Evolutionary conservation across 345 rosid genomes (phyloP).

Genomic region (Gossypium turneri): DNA sequence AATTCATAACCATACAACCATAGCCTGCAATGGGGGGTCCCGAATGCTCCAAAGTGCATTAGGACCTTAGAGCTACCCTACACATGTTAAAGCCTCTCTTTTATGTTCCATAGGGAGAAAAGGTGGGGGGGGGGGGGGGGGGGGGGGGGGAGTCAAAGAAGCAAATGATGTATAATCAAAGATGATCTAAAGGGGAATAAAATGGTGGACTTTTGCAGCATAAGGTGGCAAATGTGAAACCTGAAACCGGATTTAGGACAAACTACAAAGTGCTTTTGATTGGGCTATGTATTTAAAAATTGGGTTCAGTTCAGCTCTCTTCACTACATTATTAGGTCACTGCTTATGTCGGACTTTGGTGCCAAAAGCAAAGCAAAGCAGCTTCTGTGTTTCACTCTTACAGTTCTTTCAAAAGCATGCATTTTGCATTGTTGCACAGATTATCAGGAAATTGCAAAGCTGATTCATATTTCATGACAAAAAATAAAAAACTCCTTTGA

Average conservation of each 20-base stretch:
- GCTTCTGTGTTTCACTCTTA: neutral
- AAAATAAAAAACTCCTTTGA: too few species aligned
- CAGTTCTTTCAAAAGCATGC: neutral
- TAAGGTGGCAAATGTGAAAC: conserved; percentile 6
- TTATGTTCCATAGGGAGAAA: neutral
- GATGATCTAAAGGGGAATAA: conserved; percentile 2
- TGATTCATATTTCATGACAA: too few species aligned
- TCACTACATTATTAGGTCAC: neutral
- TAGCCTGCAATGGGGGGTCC: conserved; percentile 22
- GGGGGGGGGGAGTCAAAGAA: neutral
- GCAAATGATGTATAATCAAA: conserved; percentile 12
- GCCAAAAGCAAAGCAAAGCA: neutral
- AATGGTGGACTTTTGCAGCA: conserved; percentile 8
- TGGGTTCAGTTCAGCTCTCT: neutral
- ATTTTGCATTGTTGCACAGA: neutral
- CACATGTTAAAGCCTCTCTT: neutral
- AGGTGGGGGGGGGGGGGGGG: too few species aligned
- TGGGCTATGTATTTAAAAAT: neutral
- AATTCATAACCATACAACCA: conserved; percentile 8
- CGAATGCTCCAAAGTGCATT: conserved; percentile 7
- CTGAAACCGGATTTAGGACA: neutral
- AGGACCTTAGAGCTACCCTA: neutral
- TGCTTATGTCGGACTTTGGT: neutral
- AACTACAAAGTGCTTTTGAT: neutral
- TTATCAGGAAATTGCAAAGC: neutral